Base-by-base conservation (phyloP, 1,284 basidiomycete species). In the Ceratobasidium sp. region DNA sequence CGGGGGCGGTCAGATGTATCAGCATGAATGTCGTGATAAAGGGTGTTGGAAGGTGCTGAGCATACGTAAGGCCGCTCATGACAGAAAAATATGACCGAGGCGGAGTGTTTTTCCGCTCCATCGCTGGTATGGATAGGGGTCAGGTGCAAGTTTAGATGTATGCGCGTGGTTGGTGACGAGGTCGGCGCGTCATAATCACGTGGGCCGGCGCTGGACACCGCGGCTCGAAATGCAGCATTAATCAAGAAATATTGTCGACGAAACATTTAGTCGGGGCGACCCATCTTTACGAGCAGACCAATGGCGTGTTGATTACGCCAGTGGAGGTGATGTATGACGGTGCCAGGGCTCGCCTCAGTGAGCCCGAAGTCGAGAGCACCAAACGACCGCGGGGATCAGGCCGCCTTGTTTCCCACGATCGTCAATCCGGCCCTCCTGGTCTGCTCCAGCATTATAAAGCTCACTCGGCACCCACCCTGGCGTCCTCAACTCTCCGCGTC, bases 1-100 rank as follows among this genome's bases (percentile, higher is more conserved):
- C 80, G 0, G 91, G 91, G 0, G 91, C 89, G 2, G 87, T 83
- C 16, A 92, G 81, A 77, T 93, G 91, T 46, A 91, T 83, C 12
- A 89, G 74, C 2, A 88, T 80, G 76, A 89, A 90, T 0, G 86
- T 86, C 3, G 84, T 81, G 33, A 90, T 83, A 76, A 90, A 88
- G 0, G 88, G 87, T 1, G 87, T 82, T 3, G 87, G 83, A 23
- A 81, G 82, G 79, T 89, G 87, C 0, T 85, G 79, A 1, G 86
- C 75, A 36, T 77, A 84, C 14, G 83, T 86, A 59, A 89, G 75
- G 21, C 49, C 58, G 25, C n/a, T 48, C 21, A 73, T 61, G 2
- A 51, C 23, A 1, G 56, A 60, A 18, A 33, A 7, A 23, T 0
- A 59, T 28, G 36, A 21, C n/a, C 28, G 40, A 12, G 12, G 54